These are phyloP conservation scores for Diaporthe capsici DNA, from an alignment of 2,329 filamentous ascomycete species.

Conservation along the genomic window DNA sequence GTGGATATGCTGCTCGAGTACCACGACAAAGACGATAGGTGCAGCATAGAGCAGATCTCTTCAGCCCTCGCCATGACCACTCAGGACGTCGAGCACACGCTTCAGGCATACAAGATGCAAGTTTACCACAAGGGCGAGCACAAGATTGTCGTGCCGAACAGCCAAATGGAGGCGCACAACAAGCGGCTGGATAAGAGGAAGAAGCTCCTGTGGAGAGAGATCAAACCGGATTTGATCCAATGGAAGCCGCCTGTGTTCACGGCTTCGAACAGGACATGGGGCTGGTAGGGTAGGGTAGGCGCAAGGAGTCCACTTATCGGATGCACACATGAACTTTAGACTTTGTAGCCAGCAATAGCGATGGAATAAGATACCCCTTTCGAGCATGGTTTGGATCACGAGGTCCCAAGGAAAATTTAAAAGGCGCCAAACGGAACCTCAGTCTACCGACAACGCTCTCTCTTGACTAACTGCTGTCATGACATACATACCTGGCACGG, in stretches of 20 bases:
- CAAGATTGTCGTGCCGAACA: slow-evolving; percentile 92
- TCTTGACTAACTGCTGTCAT: background rate
- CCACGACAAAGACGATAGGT: slow-evolving; percentile 77
- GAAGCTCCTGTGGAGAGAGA: slow-evolving; percentile 80
- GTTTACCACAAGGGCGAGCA: slow-evolving; percentile 97
- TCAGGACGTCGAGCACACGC: slow-evolving; percentile 93
- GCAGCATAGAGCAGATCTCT: slow-evolving; percentile 89
- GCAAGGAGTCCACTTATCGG: background rate
- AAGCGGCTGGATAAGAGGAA: slow-evolving; percentile 89
- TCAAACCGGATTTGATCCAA: slow-evolving; percentile 84
- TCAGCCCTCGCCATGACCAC: slow-evolving; percentile 92
- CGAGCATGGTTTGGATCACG: slow-evolving; percentile 25
- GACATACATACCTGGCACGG: background rate
- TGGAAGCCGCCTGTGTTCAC: slow-evolving; percentile 98
- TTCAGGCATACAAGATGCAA: slow-evolving; percentile 95
- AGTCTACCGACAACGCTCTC: background rate
- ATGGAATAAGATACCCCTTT: slow-evolving; percentile 39
- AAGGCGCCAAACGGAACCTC: no score
- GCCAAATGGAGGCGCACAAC: slow-evolving; percentile 82
- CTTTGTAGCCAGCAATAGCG: slow-evolving; percentile 23
- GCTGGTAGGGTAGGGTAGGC: slow-evolving; percentile 80
- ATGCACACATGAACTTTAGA: background rate
- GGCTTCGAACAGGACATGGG: slow-evolving; percentile 92
- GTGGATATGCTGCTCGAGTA: slow-evolving; percentile 86
- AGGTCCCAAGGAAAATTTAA: background rate